A percentile compares a stretch with the other conserved stretches of the same genome.
Evolutionary conservation across 108 stramenopile species (phyloP).

Genomic region (Fragilaria crotonensis): DNA sequence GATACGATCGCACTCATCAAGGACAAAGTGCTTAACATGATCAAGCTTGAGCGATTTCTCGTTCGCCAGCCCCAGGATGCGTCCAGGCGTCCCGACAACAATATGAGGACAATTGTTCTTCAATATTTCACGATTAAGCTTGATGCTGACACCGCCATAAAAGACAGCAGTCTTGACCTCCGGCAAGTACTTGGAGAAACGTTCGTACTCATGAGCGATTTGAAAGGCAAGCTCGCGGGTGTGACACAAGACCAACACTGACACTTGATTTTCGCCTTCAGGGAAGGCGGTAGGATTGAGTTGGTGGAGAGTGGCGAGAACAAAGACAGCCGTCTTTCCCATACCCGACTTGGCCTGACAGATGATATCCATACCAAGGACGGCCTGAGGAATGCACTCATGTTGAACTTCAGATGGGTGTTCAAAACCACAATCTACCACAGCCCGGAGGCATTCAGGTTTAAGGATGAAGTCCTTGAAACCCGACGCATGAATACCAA

Average conservation of each 20-base stretch:
- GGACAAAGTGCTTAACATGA: constrained; percentile 98
- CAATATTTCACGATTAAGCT: constrained; percentile 78
- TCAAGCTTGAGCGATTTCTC: constrained; percentile 90
- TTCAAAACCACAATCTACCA: constrained; percentile 99
- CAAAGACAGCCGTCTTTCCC: constrained; percentile 99
- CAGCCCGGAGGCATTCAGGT: constrained; percentile 96
- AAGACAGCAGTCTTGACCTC: constrained; percentile 97
- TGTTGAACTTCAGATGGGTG: constrained; percentile 98
- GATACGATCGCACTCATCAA: constrained; percentile 99
- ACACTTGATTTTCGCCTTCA: constrained; percentile 71
- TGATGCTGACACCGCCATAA: constrained; percentile 94
- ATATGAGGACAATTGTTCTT: constrained; percentile 95
- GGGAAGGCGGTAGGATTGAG: constrained; percentile 62
- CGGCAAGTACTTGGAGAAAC: constrained; percentile 98
- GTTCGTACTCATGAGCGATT: constrained; percentile 98
- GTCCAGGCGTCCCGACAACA: constrained; percentile 98
- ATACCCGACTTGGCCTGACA: constrained; percentile 99
- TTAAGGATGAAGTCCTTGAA: constrained; percentile 99
- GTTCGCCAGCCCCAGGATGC: constrained; percentile 86
- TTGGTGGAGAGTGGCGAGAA: constrained; percentile 96
- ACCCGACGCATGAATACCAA: constrained; percentile 97
- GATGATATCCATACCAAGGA: constrained; percentile 98
- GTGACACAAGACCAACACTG: constrained; percentile 95
- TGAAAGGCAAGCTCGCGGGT: constrained; percentile 99
- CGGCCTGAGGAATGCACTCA: constrained; percentile 98